Evolutionary conservation across 345 rosid genomes (phyloP).

Genomic region (Eucalyptus grandis): DNA sequence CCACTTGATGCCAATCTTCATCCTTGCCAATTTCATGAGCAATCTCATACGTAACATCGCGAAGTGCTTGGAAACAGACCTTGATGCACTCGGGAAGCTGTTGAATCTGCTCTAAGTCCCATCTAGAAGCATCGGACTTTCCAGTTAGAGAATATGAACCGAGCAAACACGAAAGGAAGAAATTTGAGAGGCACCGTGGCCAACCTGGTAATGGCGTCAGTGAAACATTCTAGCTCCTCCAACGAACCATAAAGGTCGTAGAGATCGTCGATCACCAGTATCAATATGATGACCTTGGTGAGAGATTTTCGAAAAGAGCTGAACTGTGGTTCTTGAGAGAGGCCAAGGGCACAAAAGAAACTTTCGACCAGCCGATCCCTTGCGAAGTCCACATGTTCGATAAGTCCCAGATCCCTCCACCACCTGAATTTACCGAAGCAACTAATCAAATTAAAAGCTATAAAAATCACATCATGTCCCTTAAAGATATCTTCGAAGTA

Average conservation of each 20-base stretch:
- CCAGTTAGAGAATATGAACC: background rate
- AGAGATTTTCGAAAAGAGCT: slow-evolving; percentile 24
- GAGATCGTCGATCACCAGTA: slow-evolving; percentile 34
- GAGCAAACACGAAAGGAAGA: background rate
- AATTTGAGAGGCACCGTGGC: background rate
- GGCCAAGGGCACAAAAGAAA: slow-evolving; percentile 31
- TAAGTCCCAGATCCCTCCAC: slow-evolving; percentile 35
- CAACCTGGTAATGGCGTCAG: slow-evolving; percentile 26
- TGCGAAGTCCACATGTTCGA: slow-evolving; percentile 17
- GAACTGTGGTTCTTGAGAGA: slow-evolving; percentile 7
- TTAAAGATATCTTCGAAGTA: background rate
- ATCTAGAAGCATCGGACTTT: slow-evolving; percentile 2
- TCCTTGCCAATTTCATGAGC: slow-evolving; percentile 19
- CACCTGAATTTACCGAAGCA: slow-evolving; percentile 13
- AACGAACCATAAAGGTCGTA: slow-evolving; percentile 43
- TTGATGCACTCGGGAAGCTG: slow-evolving; percentile 33
- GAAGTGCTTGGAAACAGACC: slow-evolving; percentile 20
- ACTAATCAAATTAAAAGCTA: background rate
- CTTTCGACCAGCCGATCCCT: slow-evolving; percentile 42
- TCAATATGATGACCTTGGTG: slow-evolving; percentile 20
- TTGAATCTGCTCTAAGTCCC: slow-evolving; percentile 14
- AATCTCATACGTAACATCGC: slow-evolving; percentile 8
- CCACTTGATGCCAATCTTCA: slow-evolving; percentile 1
- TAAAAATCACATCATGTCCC: background rate
- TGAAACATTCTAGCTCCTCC: slow-evolving; percentile 31